phyloP scores from a whole-genome alignment of 2,329 filamentous ascomycete species.

The Fusarium mundagurra region DNA sequence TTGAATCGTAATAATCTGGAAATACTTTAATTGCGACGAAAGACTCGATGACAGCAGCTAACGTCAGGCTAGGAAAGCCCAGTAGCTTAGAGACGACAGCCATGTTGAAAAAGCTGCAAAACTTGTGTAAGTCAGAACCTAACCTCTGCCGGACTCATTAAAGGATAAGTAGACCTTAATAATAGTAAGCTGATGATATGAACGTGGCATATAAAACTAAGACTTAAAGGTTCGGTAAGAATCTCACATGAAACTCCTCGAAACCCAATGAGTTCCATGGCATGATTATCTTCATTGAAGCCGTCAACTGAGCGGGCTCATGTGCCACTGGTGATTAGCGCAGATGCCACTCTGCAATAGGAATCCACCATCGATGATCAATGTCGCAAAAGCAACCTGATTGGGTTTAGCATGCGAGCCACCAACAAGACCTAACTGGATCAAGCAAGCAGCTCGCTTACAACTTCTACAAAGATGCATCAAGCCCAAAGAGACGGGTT shows the following conservation, averaged over 20 bases:
- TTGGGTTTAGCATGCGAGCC: conserved; percentile 42
- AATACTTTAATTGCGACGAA: conserved; percentile 43
- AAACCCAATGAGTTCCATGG: neutral
- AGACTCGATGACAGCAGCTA: conserved; percentile 39
- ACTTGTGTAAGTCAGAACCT: neutral
- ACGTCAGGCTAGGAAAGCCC: conserved; percentile 23
- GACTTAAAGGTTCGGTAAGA: neutral
- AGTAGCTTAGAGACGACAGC: conserved; percentile 21
- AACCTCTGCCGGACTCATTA: neutral
- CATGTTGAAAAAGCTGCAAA: conserved; percentile 12
- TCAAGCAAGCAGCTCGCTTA: neutral
- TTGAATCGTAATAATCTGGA: conserved; percentile 25
- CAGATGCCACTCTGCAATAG: neutral
- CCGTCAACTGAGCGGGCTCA: neutral
- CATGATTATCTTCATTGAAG: neutral
- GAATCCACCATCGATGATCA: conserved; percentile 1
- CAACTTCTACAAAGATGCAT: neutral
- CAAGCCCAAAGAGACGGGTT: neutral
- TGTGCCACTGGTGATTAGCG: neutral
- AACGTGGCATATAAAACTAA: neutral
- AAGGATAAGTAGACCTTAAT: neutral
- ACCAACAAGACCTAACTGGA: neutral
- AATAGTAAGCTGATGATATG: neutral
- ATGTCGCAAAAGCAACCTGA: conserved; percentile 30
- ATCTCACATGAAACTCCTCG: neutral